Percentiles rank a stretch among this genome's conserved stretches.
Conservation (phyloP, 2,329 filamentous ascomycete species). For the Hypoxylon rubiginosum region DNA sequence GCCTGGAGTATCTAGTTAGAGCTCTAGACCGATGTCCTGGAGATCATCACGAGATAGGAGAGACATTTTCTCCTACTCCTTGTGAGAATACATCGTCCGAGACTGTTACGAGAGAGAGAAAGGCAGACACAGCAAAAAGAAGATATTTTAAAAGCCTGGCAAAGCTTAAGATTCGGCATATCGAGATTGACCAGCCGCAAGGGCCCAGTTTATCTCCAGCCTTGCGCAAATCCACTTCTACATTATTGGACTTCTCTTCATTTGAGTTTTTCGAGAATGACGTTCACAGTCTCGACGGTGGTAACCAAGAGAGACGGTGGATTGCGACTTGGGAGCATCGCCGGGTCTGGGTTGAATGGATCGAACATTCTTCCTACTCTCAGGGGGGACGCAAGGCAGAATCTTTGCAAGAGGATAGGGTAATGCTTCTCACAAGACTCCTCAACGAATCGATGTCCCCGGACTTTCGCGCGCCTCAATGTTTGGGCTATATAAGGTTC, state of each 20-base stretch:
- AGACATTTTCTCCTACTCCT: neutral
- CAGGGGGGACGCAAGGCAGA: no score
- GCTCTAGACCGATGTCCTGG: constrained; percentile 5
- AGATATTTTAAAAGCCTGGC: constrained; percentile 4
- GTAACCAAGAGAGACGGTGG: neutral
- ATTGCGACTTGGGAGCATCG: constrained; percentile 5
- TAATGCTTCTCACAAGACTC: constrained; percentile 7
- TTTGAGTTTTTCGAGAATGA: neutral
- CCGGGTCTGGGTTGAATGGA: constrained; percentile 30
- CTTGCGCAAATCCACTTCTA: neutral
- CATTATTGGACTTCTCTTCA: neutral
- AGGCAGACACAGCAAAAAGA: constrained; percentile 10
- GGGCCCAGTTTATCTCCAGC: neutral
- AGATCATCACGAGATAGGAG: neutral
- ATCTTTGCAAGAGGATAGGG: no score
- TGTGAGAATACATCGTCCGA: neutral
- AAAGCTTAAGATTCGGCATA: constrained; percentile 8
- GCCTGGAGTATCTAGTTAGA: constrained; percentile 1
- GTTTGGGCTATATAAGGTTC: constrained; percentile 28
- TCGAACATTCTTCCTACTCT: neutral
- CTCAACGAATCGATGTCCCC: constrained; percentile 15
- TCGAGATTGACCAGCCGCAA: constrained; percentile 2
- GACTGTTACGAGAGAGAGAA: neutral
- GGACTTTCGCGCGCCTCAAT: constrained; percentile 20
- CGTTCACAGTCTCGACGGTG: no score